Evolutionary conservation across 805 yeast genomes (phyloP), one percentile per base, ranked within the genome.

Genomic region (Spathaspora girioi): DNA sequence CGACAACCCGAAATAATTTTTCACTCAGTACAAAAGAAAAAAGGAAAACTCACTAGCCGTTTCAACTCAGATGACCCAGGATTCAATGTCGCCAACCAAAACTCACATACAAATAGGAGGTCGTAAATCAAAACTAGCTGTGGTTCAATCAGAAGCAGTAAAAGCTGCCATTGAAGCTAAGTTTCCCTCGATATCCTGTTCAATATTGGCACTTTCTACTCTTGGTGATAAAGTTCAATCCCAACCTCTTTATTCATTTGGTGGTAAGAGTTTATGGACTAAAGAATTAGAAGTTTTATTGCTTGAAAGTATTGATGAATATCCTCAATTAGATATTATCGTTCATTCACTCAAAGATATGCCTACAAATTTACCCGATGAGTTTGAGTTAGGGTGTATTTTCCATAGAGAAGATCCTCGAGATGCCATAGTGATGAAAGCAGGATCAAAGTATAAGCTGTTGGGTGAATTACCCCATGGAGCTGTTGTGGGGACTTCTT

Each of bases 201-300:
- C 91, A 26, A 85, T 94, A 19, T 69, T 88, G 11, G 92, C 96
- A 3, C 77, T 89, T 38, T 79, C 86, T 49, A 93, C 99, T 1
- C 75, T 94, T 35, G 99, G 98, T 23, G 99, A 94, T 72, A 87
- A 89, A 63, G 85, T 87, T 29, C 94, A 84, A 64, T 80, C 78
- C 63, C 85, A 83, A 64, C 97, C 99, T 7, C 75, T 94, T 47
- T 94, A 93, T 68, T 82, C 96, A 3, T 94, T 94, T 70, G 98
- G 97, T 43, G 99, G 99, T 23, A 94, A 94, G 67, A 83, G 97
- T 0, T 68, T 94, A 20, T 94, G 99, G 99, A 94, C 99, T 2
- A 88, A 89, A 64, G 99, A 94, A 69, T 76, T 94, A 51, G 99
- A 94, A 69, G 84, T 84, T 20, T 71, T 91, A 46, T 72, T 93